Evolutionary conservation across 805 yeast species (phyloP).

Genomic region (Limtongia smithiae): DNA sequence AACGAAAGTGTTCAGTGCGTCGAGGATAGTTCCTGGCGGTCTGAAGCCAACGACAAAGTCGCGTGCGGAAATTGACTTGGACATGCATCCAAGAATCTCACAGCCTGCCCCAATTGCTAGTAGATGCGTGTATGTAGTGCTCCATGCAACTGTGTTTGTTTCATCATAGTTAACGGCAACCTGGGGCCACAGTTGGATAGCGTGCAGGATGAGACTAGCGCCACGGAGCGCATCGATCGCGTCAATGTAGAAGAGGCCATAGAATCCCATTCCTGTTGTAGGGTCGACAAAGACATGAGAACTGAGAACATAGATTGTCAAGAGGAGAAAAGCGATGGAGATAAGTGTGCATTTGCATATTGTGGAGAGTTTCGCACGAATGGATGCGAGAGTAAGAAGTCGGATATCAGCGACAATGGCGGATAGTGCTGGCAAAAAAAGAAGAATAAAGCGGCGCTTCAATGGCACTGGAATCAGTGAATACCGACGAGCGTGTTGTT

Average conservation of each 20-base stretch:
- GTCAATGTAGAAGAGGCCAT: constrained; percentile 16
- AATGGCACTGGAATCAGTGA: not conserved
- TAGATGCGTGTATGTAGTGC: constrained; percentile 4
- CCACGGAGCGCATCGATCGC: constrained; percentile 22
- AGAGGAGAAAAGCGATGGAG: not conserved
- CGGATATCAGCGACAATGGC: not conserved
- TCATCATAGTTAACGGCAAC: constrained; percentile 15
- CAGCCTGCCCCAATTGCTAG: not conserved
- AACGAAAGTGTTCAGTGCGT: not conserved
- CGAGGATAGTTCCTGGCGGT: constrained; percentile 2
- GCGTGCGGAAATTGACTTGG: not conserved
- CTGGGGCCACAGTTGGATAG: constrained; percentile 16
- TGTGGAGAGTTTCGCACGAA: constrained; percentile 2
- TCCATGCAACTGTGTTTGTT: constrained; percentile 7
- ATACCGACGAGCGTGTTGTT: constrained; percentile 9
- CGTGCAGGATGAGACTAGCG: constrained; percentile 5
- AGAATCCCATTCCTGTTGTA: constrained; percentile 15
- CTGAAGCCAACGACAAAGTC: not conserved
- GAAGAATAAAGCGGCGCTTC: not conserved
- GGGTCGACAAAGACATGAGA: constrained; percentile 8
- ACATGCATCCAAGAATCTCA: not conserved
- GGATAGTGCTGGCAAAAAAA: not conserved
- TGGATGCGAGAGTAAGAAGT: not conserved
- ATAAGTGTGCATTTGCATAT: constrained; percentile 7
- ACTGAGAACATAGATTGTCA: constrained; percentile 1